Evolutionary conservation across 805 yeast genomes (phyloP), one percentile per base, ranked within the genome.

Genomic region (Myxozyma kluyveri): DNA sequence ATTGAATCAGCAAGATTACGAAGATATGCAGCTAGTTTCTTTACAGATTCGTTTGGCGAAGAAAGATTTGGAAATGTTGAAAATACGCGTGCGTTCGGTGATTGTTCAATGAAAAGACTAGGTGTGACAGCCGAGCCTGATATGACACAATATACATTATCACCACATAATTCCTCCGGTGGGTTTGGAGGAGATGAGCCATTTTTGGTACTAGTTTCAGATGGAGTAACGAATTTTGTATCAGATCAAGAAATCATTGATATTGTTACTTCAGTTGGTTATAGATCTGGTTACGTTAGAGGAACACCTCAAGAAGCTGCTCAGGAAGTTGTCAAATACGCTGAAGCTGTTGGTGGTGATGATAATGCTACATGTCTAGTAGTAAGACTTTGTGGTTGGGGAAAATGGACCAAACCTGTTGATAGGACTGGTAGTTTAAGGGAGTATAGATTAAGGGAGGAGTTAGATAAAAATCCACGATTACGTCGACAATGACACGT

Each of bases 71-170:
- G 86, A 33, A 78, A 82, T 57, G 84, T 82, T 65, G 96, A 97
- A 21, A 93, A 93, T 64, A 93, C 99, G 1, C 76, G 99, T 59
- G 77, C 96, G 1, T 93, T 93, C 75, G 99, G 99, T 37, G 99
- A 93, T 69, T 63, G 83, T 14, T 73, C 76, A 23, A 95, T 82
- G 48, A 93, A 93, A 68, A 75, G 83, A 33, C 79, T 81, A 65
- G 99, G 99, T 0, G 81, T 93, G 1, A 76, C 90, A 0, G 88
- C 96, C 12, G 98, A 93, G 70, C 99, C 99, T 0, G 97, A 93
- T 56, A 75, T 93, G 43, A 72, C 75, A 18, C 85, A 86, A 50
- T 79, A 73, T 58, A 65, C 86, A 9, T 75, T 89, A 24, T 96
- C 96, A 0, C 83, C 82, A 12, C 64, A 57, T 0, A 56, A 61